Percentiles rank a stretch among this genome's conserved stretches.
Conservation (phyloP, 169 alveolate genomes). For the Plasmodium adleri region DNA sequence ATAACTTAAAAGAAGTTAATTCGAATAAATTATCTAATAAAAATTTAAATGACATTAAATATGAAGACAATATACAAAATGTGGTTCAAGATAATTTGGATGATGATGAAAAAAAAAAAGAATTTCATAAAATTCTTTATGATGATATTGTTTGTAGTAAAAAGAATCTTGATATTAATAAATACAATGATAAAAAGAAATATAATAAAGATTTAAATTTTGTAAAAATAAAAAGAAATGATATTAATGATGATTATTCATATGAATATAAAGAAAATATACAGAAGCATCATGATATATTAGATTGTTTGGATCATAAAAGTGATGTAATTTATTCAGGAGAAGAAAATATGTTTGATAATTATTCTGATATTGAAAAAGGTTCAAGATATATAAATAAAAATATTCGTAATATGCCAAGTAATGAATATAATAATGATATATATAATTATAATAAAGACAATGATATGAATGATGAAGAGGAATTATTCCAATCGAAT, state of each 20-base stretch:
- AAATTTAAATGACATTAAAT: too few relatives aligned
- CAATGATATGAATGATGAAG: background rate
- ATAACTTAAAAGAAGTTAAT: too few relatives aligned
- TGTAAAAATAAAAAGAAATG: background rate
- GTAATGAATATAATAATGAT: background rate
- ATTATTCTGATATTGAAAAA: background rate
- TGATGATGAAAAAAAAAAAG: too few relatives aligned
- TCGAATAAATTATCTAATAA: too few relatives aligned
- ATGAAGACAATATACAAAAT: too few relatives aligned
- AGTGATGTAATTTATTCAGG: background rate
- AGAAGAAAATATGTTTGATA: background rate
- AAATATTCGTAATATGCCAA: background rate
- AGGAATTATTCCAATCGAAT: slow-evolving; percentile 24
- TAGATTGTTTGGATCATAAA: slow-evolving; percentile 9
- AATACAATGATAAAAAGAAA: too few relatives aligned
- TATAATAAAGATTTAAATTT: too few relatives aligned
- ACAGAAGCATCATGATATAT: too few relatives aligned
- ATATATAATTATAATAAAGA: slow-evolving; percentile 7
- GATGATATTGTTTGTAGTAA: too few relatives aligned
- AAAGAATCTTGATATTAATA: too few relatives aligned
- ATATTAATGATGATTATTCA: slow-evolving; percentile 6
- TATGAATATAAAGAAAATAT: background rate
- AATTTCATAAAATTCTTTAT: too few relatives aligned
- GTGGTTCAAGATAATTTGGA: too few relatives aligned
- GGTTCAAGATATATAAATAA: background rate